Percentiles rank a stretch among this genome's conserved stretches.
Conservation (phyloP, 768 basidiomycete species). For the Phlegmacium glaucopus region DNA sequence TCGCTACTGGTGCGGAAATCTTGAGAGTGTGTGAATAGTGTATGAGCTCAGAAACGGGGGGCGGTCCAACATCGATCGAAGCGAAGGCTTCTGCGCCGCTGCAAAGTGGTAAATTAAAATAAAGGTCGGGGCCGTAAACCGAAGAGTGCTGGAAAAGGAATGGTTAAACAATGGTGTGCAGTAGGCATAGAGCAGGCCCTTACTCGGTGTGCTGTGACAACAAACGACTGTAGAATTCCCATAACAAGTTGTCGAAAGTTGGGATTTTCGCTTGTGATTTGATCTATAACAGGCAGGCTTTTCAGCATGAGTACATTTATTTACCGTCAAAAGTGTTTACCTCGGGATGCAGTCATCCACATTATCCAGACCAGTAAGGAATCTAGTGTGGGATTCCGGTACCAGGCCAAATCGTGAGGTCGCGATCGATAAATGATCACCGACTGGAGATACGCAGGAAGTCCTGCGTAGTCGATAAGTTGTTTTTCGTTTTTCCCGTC, state of each 20-base stretch:
- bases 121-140: not conserved
- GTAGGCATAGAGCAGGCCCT: not conserved
- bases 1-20: slow-evolving; percentile 38
- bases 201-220: not conserved
- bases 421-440: slow-evolving; percentile 15
- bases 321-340: slow-evolving; percentile 20
- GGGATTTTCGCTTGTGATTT: not conserved
- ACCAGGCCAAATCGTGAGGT: slow-evolving; percentile 14
- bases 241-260: not conserved
- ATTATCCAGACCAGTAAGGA: slow-evolving; percentile 43
- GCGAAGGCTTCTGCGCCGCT: slow-evolving; percentile 11
- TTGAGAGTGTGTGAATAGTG: slow-evolving; percentile 40
- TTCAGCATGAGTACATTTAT: too few species aligned
- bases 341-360: slow-evolving; percentile 42
- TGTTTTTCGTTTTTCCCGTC: slow-evolving; percentile 45
- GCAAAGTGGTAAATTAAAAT: slow-evolving; percentile 37
- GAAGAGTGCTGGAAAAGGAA: not conserved
- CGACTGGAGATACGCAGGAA: slow-evolving; percentile 23
- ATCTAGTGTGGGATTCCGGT: slow-evolving; percentile 30
- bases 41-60: slow-evolving; percentile 27
- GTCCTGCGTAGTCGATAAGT: slow-evolving; percentile 37
- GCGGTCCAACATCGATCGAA: slow-evolving; percentile 23
- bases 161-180: too few species aligned
- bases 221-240: not conserved
- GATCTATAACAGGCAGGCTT: not conserved